A percentile compares a stretch with the other conserved stretches of the same genome.
Evolutionary conservation across 164 flowering plant genomes (phyloP).

Genomic region (Stephania japonica): DNA sequence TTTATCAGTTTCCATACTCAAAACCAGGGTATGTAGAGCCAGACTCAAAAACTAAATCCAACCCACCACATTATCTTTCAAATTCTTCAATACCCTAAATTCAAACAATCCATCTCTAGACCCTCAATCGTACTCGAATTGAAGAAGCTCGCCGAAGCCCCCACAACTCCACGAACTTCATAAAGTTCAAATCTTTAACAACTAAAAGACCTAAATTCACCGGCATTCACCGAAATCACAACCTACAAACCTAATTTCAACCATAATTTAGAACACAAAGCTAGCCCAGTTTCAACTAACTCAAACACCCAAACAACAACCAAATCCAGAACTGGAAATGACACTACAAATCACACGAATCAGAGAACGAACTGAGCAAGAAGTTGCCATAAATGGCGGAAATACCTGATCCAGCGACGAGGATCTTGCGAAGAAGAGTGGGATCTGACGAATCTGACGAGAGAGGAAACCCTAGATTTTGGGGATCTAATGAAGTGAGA

Average conservation of each 20-base stretch:
- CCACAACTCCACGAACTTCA: no score
- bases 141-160: no score
- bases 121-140: no score
- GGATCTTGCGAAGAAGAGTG: background rate
- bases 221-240: no score
- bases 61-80: no score
- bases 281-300: background rate
- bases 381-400: background rate
- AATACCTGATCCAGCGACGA: background rate
- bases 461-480: conserved; percentile 26
- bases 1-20: no score
- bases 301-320: background rate
- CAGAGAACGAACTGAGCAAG: background rate
- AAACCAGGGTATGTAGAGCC: background rate
- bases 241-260: no score
- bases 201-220: no score
- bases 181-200: no score
- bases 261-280: background rate
- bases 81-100: no score
- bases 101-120: no score
- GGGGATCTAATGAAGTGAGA: conserved; percentile 21
- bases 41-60: background rate
- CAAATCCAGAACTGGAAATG: background rate
- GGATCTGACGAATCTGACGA: background rate
- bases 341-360: background rate